phyloP scores from a whole-genome alignment of 2,329 filamentous ascomycete genomes.

The Colletotrichum horii region DNA sequence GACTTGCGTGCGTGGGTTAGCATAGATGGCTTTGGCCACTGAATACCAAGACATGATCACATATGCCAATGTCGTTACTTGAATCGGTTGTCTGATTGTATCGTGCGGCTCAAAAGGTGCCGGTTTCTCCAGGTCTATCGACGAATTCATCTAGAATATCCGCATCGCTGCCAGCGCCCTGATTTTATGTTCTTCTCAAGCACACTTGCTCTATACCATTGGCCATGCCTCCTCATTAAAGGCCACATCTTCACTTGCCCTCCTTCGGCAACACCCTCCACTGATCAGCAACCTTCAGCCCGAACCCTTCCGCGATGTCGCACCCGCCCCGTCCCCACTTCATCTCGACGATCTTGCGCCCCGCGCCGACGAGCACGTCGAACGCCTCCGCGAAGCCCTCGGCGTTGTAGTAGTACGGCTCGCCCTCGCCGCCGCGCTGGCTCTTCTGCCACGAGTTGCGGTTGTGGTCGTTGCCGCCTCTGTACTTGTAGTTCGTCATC shows the following conservation, averaged over 20 bases:
- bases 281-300: conserved; percentile 45
- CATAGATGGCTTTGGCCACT: conserved; percentile 8
- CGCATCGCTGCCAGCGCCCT: neutral
- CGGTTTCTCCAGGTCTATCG: neutral
- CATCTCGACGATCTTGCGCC: conserved; percentile 42
- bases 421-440: conserved; percentile 55
- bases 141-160: too few relatives aligned
- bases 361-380: conserved; percentile 50
- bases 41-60: conserved; percentile 1
- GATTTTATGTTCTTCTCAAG: neutral
- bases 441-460: conserved; percentile 59
- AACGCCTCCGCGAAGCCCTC: conserved; percentile 49
- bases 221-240: neutral
- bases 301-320: conserved; percentile 40
- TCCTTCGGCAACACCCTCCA: conserved; percentile 49
- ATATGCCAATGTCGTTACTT: neutral
- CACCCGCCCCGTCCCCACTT: conserved; percentile 54
- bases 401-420: conserved; percentile 57
- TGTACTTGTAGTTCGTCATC: conserved; percentile 50
- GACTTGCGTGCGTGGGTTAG: neutral
- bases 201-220: neutral
- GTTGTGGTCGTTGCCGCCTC: conserved; percentile 33
- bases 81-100: neutral
- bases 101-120: too few relatives aligned
- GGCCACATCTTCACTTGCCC: neutral